Evolutionary conservation across 768 basidiomycete genomes (phyloP).

Genomic region (Termitomyces eurrhizus): DNA sequence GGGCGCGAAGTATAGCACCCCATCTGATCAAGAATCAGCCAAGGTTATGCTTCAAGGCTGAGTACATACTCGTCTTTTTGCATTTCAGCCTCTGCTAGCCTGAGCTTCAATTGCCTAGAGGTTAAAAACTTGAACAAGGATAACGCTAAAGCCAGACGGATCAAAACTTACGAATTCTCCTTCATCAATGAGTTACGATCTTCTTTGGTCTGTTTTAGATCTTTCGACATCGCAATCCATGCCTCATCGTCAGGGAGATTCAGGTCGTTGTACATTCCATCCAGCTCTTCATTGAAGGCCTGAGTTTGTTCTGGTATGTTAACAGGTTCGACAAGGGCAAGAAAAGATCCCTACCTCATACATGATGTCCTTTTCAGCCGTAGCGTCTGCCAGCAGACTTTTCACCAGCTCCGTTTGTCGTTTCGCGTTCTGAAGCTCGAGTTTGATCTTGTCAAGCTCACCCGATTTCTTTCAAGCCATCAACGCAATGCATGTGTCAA

Average conservation of each 20-base stretch:
- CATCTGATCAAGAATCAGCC: constrained; percentile 43
- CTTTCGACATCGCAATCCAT: constrained; percentile 71
- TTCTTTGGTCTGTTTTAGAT: constrained; percentile 74
- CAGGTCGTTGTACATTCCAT: constrained; percentile 84
- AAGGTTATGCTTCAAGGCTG: constrained; percentile 2
- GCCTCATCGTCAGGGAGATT: constrained; percentile 82
- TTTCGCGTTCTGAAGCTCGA: constrained; percentile 65
- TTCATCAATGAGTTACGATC: constrained; percentile 65
- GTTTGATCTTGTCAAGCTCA: constrained; percentile 59
- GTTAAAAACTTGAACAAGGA: constrained; percentile 7
- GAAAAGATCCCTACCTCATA: constrained; percentile 59
- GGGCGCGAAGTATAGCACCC: constrained; percentile 54
- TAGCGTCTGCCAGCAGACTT: constrained; percentile 69
- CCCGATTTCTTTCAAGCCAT: constrained; percentile 40
- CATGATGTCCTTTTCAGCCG: constrained; percentile 88
- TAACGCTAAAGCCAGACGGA: not conserved
- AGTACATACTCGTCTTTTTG: constrained; percentile 75
- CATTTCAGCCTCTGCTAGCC: constrained; percentile 64
- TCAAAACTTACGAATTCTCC: constrained; percentile 71
- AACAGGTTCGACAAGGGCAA: not conserved
- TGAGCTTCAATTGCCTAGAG: constrained; percentile 63
- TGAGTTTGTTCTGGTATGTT: constrained; percentile 25
- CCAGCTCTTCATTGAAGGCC: constrained; percentile 95
- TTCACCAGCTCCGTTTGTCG: constrained; percentile 80
- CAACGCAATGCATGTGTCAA: not conserved